Percentiles rank a stretch among this genome's conserved stretches.
These are phyloP conservation scores for Lactarius sanguifluus DNA, from an alignment of 768 basidiomycete species.

Conservation along the genomic window DNA sequence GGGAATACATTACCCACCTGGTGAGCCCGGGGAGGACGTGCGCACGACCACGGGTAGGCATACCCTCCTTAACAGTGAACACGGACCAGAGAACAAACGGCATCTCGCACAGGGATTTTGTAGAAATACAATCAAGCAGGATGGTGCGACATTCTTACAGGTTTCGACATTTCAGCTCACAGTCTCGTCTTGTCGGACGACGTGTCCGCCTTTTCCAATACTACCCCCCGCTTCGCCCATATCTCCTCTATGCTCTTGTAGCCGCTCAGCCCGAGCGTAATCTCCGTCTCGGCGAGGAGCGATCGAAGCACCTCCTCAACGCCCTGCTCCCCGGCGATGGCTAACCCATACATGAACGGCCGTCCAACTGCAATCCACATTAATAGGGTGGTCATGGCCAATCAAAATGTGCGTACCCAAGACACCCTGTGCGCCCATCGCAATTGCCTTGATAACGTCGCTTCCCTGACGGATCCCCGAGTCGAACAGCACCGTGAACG, in stretches of 20 bases:
- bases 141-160: neutral
- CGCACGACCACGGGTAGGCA: neutral
- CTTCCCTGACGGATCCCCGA: slow-evolving; percentile 82
- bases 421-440: slow-evolving; percentile 82
- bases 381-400: neutral
- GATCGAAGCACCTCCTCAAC: slow-evolving; percentile 71
- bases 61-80: neutral
- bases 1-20: neutral
- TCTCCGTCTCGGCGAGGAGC: slow-evolving; percentile 67
- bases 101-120: neutral
- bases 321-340: slow-evolving; percentile 68
- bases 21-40: neutral
- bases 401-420: slow-evolving; percentile 50
- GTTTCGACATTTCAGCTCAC: neutral
- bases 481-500: slow-evolving; percentile 70
- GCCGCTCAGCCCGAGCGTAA: slow-evolving; percentile 62
- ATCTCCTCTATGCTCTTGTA: slow-evolving; percentile 59
- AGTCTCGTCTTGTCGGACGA: neutral
- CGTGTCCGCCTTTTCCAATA: slow-evolving; percentile 46
- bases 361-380: slow-evolving; percentile 53
- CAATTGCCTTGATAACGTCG: slow-evolving; percentile 83
- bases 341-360: slow-evolving; percentile 73
- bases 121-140: neutral
- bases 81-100: too few relatives aligned
- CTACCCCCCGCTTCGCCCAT: slow-evolving; percentile 54